These are phyloP conservation scores for Tieghemostelium lacteum DNA, from an alignment of 78 protist genomes.

Conservation along the genomic window DNA sequence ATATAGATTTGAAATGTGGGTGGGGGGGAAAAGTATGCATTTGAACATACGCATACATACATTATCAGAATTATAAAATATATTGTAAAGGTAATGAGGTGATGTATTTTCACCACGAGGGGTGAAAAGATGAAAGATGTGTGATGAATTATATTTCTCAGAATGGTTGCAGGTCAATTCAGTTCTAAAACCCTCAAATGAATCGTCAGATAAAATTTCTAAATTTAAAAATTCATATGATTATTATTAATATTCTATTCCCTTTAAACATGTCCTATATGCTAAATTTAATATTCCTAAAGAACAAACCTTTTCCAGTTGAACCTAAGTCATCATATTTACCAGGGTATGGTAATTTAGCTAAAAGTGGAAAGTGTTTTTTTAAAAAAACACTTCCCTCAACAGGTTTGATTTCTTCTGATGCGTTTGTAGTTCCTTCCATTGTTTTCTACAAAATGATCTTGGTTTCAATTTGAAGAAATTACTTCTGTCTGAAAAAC, in stretches of 20 bases:
- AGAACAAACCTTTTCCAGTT: background rate
- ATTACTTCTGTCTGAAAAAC: no score
- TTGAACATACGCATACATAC: background rate
- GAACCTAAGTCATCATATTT: background rate
- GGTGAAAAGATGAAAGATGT: constrained; percentile 7
- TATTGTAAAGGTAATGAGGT: background rate
- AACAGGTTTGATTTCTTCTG: background rate
- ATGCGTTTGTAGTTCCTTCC: background rate
- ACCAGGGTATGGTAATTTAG: constrained; percentile 19
- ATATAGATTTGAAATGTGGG: background rate
- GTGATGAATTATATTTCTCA: background rate
- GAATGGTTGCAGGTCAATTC: background rate
- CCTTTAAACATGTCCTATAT: background rate
- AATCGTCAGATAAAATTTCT: constrained; percentile 12
- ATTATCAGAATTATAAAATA: background rate
- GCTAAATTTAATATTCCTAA: background rate
- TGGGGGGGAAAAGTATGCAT: no score
- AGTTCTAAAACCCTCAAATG: constrained; percentile 6
- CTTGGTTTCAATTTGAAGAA: no score
- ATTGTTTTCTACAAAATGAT: no score
- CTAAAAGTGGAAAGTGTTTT: background rate
- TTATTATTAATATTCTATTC: background rate
- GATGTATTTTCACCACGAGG: constrained; percentile 20
- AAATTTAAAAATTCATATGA: background rate
- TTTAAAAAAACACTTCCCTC: background rate